Evolutionary conservation across 441 rosid species (phyloP), one percentile per base, ranked within the genome.

Genomic region (Aquilaria agallochum): DNA sequence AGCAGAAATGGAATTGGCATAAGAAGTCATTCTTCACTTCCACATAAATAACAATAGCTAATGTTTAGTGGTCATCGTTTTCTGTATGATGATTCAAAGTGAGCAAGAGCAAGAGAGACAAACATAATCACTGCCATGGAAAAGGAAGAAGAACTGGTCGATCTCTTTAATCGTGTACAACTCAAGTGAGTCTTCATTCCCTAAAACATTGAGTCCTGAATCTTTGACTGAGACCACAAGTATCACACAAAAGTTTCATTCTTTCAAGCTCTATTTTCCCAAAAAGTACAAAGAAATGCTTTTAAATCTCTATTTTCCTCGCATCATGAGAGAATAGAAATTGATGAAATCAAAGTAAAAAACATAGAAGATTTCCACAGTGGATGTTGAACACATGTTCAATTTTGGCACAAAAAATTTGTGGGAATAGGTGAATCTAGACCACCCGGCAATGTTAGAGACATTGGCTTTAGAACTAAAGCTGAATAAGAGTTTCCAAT

Each of bases 351-450:
- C 76, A 62, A 81, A 81, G 32, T 72, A 62, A 62, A 85, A 79
- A 72, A 78, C 78, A 0, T 56, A 83, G 33, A 87, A 79, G 74
- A 71, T 89, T 55, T 78, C 70, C 65, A 84, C 89, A 0, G 69
- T 74, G 56, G 70, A 72, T 49, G 8, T 30, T 0, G 69, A 80
- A 0, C 50, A 47, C 27, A 60, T 80, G 70, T 20, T 20, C 27
- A 20, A 20, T 20, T 73, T 68, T 34, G 71, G 77, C 5, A 76
- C 59, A 59, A 33, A 70, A 2, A 79, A 82, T 15, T 71, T 68
- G 2, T 89, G 89, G 91, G 56, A 56, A 40, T 60, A 20, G 27
- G 27, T 20, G 27, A 20, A 20, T 20, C 27, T 20, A 1, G 27
- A 20, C 27, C 27, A 20, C 27, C 27, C 27, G 1, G 27, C 27